Evolutionary conservation across 2,329 filamentous ascomycete genomes (phyloP), one percentile per base, ranked within the genome.

Genomic region (Bipolaris gigantea): DNA sequence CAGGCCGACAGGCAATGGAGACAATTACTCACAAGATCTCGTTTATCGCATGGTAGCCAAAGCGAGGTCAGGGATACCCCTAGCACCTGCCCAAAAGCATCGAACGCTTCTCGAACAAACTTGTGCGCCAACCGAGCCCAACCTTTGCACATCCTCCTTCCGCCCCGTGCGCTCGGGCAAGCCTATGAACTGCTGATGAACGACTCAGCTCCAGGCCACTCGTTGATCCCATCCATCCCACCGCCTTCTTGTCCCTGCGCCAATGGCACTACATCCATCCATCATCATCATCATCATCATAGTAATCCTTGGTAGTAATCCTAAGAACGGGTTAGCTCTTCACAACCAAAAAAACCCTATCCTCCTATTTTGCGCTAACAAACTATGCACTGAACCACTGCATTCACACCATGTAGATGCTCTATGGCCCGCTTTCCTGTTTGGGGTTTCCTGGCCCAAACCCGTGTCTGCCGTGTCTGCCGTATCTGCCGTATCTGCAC

Each of bases 81-180:
- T 52, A 57, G 63, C 55, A 62, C 19, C 19, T 2, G 5, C 19
- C 30, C 33, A 35, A 35, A 53, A 46, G 61, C 56, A 61, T 56
- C 55, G 62, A 64, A 63, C 54, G 35, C 55, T 63, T 55, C 53
- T 59, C 54, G 62, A 64, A 65, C 55, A 54, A 48, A 55, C 27
- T 57, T 58, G 45, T 52, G 50, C 57, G 62, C 63, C 62, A 65
- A 64, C 63, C 62, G 63, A 66, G 62, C 53, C 5, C 19, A 53
- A 50, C 50, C 62, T 54, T 48, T 52, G 49, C 49, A 35, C 49
- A 48, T 49, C 50, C 48, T 59, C 60, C 58, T 57, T 55, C 59
- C 56, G 56, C 57, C 57, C 57, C 63, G 56, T 52, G 52, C 53
- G 40, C 11, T 18, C 36, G 36, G 16, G 18, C 15, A 13, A 16